Percentiles rank a stretch among this genome's conserved stretches.
Evolutionary conservation across 2,329 filamentous ascomycete genomes (phyloP).

Genomic region (Colletotrichum brevisporum): DNA sequence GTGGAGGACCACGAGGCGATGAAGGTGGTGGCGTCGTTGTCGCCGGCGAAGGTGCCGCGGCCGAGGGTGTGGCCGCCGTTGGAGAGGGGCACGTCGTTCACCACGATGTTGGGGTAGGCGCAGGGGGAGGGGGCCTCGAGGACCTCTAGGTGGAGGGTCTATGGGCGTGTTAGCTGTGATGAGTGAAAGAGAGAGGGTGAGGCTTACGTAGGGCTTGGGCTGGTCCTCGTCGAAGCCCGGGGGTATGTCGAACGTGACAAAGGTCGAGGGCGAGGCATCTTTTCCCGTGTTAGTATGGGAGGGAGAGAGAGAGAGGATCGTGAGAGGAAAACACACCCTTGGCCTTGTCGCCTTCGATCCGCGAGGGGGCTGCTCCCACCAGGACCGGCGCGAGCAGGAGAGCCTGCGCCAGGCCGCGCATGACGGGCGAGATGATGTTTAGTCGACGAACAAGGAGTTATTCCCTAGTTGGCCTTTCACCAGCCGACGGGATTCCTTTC

Average conservation of each 20-base stretch:
- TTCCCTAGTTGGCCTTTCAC: background rate
- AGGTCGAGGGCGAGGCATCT: constrained; percentile 34
- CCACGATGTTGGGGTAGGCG: constrained; percentile 60
- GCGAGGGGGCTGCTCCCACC: constrained; percentile 45
- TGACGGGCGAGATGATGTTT: constrained; percentile 19
- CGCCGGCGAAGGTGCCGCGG: constrained; percentile 56
- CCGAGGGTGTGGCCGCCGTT: constrained; percentile 57
- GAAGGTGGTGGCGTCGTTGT: constrained; percentile 53
- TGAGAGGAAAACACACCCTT: constrained; percentile 4
- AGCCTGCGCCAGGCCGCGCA: constrained; percentile 41
- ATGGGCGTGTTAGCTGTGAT: constrained; percentile 7
- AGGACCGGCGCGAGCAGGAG: constrained; percentile 54
- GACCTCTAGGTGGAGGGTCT: constrained; percentile 61
- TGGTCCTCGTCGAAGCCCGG: constrained; percentile 32
- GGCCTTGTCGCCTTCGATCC: constrained; percentile 21
- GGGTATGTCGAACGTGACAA: constrained; percentile 40
- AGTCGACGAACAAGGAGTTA: too few species aligned
- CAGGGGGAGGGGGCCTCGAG: constrained; percentile 61
- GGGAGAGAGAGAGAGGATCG: background rate
- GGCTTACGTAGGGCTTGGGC: constrained; percentile 27
- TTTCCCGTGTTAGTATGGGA: background rate
- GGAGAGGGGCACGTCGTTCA: constrained; percentile 60
- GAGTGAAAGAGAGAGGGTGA: background rate
- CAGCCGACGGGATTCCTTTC: background rate
- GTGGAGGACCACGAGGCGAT: constrained; percentile 63